A percentile compares a stretch with the other conserved stretches of the same genome.
phyloP scores from a whole-genome alignment of 2,329 filamentous ascomycete species.

The Colletotrichum siamense region DNA sequence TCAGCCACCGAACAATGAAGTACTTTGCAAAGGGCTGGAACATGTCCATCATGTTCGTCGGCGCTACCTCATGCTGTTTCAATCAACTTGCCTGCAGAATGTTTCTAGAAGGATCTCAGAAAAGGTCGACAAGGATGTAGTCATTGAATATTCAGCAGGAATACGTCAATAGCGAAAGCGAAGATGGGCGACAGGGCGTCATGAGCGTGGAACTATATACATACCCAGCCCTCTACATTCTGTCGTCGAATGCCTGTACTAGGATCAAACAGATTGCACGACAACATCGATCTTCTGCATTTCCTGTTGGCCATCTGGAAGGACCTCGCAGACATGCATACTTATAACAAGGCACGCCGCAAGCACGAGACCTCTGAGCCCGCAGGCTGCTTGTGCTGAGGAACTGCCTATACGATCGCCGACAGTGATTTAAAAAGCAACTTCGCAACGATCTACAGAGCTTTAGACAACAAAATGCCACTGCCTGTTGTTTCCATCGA shows the following conservation, averaged over 20 bases:
- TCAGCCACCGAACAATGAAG: too few relatives aligned
- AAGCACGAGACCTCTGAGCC: neutral
- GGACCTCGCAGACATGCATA: neutral
- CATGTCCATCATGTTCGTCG: neutral
- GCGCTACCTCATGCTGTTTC: neutral
- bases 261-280: neutral
- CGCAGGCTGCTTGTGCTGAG: neutral
- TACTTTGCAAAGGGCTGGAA: fast-evolving
- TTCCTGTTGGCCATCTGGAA: neutral
- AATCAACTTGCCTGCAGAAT: fast-evolving
- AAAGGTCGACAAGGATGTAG: neutral
- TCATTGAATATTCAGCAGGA: fast-evolving
- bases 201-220: fast-evolving
- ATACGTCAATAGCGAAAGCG: fast-evolving
- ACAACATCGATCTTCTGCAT: fast-evolving
- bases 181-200: neutral
- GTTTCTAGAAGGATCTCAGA: fast-evolving
- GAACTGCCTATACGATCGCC: neutral
- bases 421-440: neutral
- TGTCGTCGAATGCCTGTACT: fast-evolving
- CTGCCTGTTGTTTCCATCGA: fast-evolving
- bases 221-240: fast-evolving
- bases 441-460: neutral
- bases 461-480: neutral
- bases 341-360: neutral